phyloP scores from a whole-genome alignment of 148 eudicot genomes.

The Camellia lanceoleosa region DNA sequence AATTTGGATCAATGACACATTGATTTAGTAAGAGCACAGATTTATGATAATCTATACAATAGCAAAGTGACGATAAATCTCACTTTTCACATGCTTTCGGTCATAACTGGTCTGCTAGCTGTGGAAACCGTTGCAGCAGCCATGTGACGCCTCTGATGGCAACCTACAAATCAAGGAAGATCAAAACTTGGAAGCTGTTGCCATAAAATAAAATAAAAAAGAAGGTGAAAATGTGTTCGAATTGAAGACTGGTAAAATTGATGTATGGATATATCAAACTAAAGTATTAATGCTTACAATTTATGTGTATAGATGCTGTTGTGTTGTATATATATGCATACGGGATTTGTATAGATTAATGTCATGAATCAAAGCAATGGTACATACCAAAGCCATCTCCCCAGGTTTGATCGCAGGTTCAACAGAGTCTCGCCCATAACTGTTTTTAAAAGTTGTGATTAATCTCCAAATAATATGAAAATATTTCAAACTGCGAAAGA shows the following conservation, averaged over 20 bases:
- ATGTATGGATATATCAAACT: no score
- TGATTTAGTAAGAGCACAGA: neutral
- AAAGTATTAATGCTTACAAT: no score
- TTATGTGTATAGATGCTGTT: neutral
- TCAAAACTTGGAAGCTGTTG: neutral
- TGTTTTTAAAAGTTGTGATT: conserved; percentile 29
- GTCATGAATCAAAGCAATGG: neutral
- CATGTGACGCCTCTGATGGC: conserved; percentile 72
- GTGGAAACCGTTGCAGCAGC: conserved; percentile 73
- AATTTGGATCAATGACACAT: neutral
- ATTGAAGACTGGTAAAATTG: no score
- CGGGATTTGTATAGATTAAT: neutral
- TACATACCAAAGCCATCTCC: conserved; percentile 75
- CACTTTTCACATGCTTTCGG: neutral
- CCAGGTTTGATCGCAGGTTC: conserved; percentile 95
- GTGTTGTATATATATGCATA: neutral
- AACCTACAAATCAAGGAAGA: conserved; percentile 30
- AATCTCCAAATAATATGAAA: neutral
- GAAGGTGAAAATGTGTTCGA: no score
- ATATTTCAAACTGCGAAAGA: neutral
- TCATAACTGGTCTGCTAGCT: conserved; percentile 49
- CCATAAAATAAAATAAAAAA: neutral
- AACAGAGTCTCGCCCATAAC: conserved; percentile 84
- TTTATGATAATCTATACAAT: neutral
- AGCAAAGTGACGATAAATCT: neutral